Percentiles rank a stretch among this genome's conserved stretches.
Conservation (phyloP, 495 filamentous ascomycete genomes). For the Astrothelium macrocarpum region DNA sequence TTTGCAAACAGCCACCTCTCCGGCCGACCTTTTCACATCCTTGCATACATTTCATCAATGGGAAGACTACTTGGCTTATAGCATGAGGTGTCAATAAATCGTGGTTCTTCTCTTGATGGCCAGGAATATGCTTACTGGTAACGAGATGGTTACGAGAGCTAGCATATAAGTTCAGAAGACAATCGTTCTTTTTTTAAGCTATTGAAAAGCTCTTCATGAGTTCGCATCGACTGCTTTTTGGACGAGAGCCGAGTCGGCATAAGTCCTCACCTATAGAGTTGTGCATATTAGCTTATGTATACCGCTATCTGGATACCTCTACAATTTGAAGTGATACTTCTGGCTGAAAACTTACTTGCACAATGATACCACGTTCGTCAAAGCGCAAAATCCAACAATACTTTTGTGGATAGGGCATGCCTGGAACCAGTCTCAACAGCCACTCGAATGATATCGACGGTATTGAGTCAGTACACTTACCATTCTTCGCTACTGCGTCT, state of each 20-base stretch:
- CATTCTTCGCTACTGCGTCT: slow-evolving; percentile 16
- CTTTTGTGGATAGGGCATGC: slow-evolving; percentile 17
- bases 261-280: slow-evolving; percentile 11
- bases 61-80: neutral
- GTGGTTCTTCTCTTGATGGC: neutral
- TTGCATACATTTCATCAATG: no score
- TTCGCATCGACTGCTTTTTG: slow-evolving; percentile 15
- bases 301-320: neutral
- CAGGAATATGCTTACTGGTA: neutral
- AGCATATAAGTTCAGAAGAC: neutral
- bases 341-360: slow-evolving; percentile 8
- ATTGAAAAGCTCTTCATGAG: neutral
- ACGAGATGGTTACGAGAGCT: neutral
- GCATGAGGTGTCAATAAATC: neutral
- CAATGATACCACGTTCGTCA: slow-evolving; percentile 15
- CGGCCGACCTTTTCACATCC: no score
- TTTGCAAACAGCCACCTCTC: no score
- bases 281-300: neutral
- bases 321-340: neutral
- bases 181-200: neutral
- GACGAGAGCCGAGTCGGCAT: slow-evolving; percentile 20
- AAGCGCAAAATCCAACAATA: slow-evolving; percentile 20
- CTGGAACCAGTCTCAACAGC: neutral
- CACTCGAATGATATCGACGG: neutral
- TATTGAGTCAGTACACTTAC: neutral